Evolutionary conservation across 2,329 filamentous ascomycete genomes (phyloP).

Genomic region (Coniochaeta sp.): DNA sequence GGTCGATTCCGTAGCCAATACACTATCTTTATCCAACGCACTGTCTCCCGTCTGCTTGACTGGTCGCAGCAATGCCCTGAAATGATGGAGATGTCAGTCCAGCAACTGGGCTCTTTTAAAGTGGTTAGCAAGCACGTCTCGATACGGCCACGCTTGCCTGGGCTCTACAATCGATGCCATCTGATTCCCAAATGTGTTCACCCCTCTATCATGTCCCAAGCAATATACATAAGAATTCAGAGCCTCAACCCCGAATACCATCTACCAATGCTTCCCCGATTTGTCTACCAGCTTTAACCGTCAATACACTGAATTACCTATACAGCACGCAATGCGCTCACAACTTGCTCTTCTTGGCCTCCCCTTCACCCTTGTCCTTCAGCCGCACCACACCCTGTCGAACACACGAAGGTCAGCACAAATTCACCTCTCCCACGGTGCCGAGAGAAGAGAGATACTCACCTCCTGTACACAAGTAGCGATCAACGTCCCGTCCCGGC

Average conservation of each 20-base stretch:
- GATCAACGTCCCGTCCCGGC: conserved; percentile 62
- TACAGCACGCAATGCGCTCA: neutral
- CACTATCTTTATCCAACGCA: conserved; percentile 4
- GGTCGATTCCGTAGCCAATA: neutral
- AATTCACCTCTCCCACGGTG: neutral
- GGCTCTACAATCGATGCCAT: too few relatives aligned
- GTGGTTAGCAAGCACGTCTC: too few relatives aligned
- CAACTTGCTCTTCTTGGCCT: neutral
- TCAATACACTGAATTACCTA: neutral
- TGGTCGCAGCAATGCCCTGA: too few relatives aligned
- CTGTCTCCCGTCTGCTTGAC: too few relatives aligned
- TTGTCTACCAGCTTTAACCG: neutral
- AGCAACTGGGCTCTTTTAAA: too few relatives aligned
- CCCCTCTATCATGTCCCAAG: too few relatives aligned
- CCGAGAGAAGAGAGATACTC: conserved; percentile 14
- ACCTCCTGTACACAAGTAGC: conserved; percentile 79
- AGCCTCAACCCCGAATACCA: too few relatives aligned
- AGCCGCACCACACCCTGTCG: neutral
- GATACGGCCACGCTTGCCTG: too few relatives aligned
- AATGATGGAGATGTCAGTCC: too few relatives aligned
- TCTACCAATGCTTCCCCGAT: too few relatives aligned
- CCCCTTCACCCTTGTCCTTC: neutral
- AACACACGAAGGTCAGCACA: neutral
- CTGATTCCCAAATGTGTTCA: too few relatives aligned
- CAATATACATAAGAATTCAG: too few relatives aligned